Evolutionary conservation across 768 basidiomycete genomes (phyloP).

Genomic region (Lactarius pseudohatsudake): DNA sequence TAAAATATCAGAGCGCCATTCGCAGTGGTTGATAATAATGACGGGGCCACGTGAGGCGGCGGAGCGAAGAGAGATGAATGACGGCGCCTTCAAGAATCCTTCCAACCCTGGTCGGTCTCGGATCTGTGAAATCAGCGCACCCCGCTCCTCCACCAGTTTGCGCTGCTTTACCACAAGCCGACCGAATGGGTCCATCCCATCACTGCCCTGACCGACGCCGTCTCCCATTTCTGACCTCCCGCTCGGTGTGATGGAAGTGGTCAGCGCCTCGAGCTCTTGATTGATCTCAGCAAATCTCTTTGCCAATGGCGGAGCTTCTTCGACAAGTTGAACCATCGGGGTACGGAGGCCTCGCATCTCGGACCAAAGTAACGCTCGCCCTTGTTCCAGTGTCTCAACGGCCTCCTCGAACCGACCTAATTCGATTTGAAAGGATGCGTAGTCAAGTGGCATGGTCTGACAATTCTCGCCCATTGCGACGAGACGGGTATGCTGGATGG

Average conservation of each 20-base stretch:
- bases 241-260: background rate
- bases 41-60: conserved; percentile 10
- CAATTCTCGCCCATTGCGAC: background rate
- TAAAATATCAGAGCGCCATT: conserved; percentile 5
- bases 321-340: background rate
- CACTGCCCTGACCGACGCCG: background rate
- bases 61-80: background rate
- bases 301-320: background rate
- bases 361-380: conserved; percentile 8
- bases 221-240: background rate
- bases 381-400: conserved; percentile 16
- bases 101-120: background rate
- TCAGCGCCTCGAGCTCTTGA: background rate
- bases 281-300: background rate
- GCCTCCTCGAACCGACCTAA: conserved; percentile 11
- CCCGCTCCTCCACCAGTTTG: conserved; percentile 3
- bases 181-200: background rate
- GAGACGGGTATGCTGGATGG: background rate
- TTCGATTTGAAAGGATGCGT: conserved; percentile 12
- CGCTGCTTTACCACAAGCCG: background rate
- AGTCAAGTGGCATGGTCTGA: background rate
- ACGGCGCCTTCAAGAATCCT: background rate
- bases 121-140: background rate
- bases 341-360: conserved; percentile 13
- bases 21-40: conserved; percentile 10